phyloP scores from a whole-genome alignment of 1,284 basidiomycete species.

The Irpex sp. region DNA sequence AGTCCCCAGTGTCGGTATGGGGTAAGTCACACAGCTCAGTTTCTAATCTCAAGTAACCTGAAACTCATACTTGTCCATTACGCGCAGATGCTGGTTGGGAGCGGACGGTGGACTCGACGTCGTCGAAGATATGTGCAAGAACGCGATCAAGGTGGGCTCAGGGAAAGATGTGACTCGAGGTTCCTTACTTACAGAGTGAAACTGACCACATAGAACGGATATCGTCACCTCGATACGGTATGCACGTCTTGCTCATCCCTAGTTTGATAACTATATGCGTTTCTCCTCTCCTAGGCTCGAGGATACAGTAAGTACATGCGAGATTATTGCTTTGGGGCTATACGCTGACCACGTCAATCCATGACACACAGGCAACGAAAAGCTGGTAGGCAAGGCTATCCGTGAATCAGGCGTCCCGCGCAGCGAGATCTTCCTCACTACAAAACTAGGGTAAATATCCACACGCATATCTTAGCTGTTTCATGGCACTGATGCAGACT shows the following conservation, averaged over 20 bases:
- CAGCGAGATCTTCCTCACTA: constrained; percentile 12
- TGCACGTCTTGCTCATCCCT: neutral
- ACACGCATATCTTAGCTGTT: neutral
- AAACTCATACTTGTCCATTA: neutral
- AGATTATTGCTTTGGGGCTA: neutral
- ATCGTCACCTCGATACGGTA: constrained; percentile 13
- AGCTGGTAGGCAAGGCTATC: constrained; percentile 10
- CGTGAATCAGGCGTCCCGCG: constrained; percentile 12
- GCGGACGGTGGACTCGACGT: constrained; percentile 10
- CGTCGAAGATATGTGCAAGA: constrained; percentile 14
- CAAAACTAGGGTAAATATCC: constrained; percentile 8
- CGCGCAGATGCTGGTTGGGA: constrained; percentile 17
- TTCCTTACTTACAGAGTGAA: neutral
- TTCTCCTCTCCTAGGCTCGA: neutral
- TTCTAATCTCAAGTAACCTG: too few species aligned
- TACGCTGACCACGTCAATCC: neutral
- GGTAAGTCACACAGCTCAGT: constrained; percentile 7
- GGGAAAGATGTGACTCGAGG: too few species aligned
- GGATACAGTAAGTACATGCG: neutral
- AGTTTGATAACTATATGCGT: too few species aligned
- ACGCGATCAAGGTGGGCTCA: constrained; percentile 13
- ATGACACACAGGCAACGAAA: constrained; percentile 8
- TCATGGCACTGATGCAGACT: neutral
- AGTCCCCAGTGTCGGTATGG: constrained; percentile 15
- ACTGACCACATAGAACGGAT: too few species aligned